Percentiles rank a stretch among this genome's conserved stretches.
Conservation (phyloP, 2,329 filamentous ascomycete species). For the Plenodomus biglobosus region DNA sequence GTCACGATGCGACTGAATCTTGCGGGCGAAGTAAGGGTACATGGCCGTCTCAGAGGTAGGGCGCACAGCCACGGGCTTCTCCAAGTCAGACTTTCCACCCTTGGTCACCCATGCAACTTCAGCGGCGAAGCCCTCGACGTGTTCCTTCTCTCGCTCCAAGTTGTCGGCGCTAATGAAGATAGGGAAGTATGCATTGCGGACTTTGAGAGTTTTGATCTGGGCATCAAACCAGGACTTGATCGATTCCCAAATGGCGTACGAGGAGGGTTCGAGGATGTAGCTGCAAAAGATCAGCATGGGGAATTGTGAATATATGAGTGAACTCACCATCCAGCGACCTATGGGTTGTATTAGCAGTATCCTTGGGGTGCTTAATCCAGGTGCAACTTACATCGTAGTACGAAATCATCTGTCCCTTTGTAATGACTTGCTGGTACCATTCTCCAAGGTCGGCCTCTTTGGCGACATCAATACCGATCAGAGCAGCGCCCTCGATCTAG, state of each 20-base stretch:
- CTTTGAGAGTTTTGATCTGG: conserved; percentile 85
- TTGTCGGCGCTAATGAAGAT: conserved; percentile 85
- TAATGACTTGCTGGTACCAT: conserved; percentile 98
- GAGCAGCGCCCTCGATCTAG: conserved; percentile 59
- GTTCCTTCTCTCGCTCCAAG: conserved; percentile 83
- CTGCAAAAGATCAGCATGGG: conserved; percentile 6
- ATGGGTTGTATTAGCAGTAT: conserved; percentile 5
- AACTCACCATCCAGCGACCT: conserved; percentile 33
- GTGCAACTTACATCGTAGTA: conserved; percentile 92
- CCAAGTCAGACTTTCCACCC: conserved; percentile 88
- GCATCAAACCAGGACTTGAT: conserved; percentile 61
- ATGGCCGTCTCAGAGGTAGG: conserved; percentile 78
- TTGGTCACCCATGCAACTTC: conserved; percentile 88
- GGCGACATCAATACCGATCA: conserved; percentile 84
- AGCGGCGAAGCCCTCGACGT: conserved; percentile 95
- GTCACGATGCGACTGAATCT: conserved; percentile 95
- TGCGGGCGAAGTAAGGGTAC: conserved; percentile 95
- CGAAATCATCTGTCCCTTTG: conserved; percentile 96
- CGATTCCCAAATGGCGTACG: conserved; percentile 68
- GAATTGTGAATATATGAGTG: background rate
- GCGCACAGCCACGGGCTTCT: conserved; percentile 72
- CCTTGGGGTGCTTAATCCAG: background rate
- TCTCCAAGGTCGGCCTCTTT: conserved; percentile 86
- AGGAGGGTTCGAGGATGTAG: conserved; percentile 75
- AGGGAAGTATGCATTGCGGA: conserved; percentile 95